phyloP scores from a whole-genome alignment of 768 basidiomycete species.

The Boletales sp. region DNA sequence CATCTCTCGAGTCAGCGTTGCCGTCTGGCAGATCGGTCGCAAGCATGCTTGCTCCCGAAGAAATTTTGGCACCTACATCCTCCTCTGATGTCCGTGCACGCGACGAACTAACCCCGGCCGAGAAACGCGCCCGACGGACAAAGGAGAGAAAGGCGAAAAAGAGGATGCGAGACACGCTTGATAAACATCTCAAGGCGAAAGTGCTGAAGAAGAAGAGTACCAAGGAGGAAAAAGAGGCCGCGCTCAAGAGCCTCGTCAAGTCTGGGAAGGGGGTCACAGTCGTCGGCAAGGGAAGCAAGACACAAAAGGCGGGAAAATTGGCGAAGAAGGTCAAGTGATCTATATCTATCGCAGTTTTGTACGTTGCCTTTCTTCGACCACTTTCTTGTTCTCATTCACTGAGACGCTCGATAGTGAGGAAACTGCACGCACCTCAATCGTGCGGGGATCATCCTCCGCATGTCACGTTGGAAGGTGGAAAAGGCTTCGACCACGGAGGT shows the following conservation, averaged over 20 bases:
- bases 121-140: conserved; percentile 71
- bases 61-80: conserved; percentile 63
- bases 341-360: background rate
- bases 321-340: conserved; percentile 25
- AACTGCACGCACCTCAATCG: background rate
- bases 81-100: conserved; percentile 55
- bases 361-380: background rate
- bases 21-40: conserved; percentile 75
- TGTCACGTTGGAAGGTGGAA: background rate
- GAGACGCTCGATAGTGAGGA: background rate
- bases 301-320: conserved; percentile 21
- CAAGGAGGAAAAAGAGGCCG: conserved; percentile 82
- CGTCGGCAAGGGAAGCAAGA: conserved; percentile 62
- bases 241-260: conserved; percentile 79
- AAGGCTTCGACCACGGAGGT: background rate
- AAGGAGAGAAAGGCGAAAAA: conserved; percentile 70
- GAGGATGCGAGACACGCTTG: conserved; percentile 61
- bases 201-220: conserved; percentile 43
- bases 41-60: conserved; percentile 90
- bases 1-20: conserved; percentile 85
- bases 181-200: conserved; percentile 46
- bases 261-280: conserved; percentile 84
- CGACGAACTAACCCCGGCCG: conserved; percentile 79
- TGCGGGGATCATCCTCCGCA: background rate
- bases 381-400: background rate